phyloP scores from a whole-genome alignment of 2,329 filamentous ascomycete species.

The Xylaria sp. region DNA sequence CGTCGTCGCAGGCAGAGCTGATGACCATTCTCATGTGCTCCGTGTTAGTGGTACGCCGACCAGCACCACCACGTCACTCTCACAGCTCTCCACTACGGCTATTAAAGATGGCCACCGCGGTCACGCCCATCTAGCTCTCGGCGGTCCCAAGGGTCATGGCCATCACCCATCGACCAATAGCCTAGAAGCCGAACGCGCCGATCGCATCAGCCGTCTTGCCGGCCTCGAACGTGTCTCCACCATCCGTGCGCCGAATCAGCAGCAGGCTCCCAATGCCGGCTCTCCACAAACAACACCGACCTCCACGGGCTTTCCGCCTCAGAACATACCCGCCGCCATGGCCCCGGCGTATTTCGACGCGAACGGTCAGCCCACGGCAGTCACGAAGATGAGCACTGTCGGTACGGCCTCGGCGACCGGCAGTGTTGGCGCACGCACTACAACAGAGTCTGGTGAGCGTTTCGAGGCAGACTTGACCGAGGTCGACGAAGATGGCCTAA shows the following conservation, averaged over 20 bases:
- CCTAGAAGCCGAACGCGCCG: conserved; percentile 90
- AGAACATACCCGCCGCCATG: conserved; percentile 54
- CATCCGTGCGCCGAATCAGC: conserved; percentile 65
- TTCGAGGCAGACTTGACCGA: conserved; percentile 69
- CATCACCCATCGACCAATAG: conserved; percentile 74
- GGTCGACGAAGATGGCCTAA: conserved; percentile 74
- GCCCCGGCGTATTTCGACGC: conserved; percentile 84
- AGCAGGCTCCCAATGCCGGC: conserved; percentile 52
- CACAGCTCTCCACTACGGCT: conserved; percentile 89
- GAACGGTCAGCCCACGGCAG: conserved; percentile 73
- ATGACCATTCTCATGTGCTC: conserved; percentile 37
- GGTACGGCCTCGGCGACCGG: conserved; percentile 90
- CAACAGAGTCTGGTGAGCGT: conserved; percentile 63
- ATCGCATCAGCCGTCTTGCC: conserved; percentile 92
- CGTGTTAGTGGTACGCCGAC: conserved; percentile 85
- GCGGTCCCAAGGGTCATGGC: conserved; percentile 65
- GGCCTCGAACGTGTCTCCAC: conserved; percentile 90
- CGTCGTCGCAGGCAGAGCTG: conserved; percentile 34
- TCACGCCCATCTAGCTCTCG: conserved; percentile 70
- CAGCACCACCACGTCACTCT: conserved; percentile 90
- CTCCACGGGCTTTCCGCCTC: conserved; percentile 59
- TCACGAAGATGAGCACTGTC: conserved; percentile 87
- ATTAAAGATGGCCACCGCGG: conserved; percentile 97
- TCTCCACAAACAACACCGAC: conserved; percentile 64
- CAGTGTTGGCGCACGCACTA: conserved; percentile 72